Evolutionary conservation across 2,329 filamentous ascomycete genomes (phyloP), one percentile per base, ranked within the genome.

Genomic region (Fusarium paranaense): DNA sequence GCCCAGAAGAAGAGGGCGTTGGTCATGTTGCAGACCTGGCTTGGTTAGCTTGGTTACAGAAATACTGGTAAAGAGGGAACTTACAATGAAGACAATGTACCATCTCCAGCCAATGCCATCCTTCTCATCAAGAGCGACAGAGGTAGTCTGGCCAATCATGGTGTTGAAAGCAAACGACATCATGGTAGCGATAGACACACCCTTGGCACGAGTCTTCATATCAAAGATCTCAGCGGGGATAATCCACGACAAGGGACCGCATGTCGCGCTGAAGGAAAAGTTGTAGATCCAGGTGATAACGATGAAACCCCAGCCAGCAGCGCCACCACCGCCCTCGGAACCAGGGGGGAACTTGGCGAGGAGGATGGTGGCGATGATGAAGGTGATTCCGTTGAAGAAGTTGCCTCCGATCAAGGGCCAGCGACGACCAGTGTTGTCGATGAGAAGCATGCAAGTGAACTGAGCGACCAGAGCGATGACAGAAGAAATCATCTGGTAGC

Each of bases 201-300:
- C 93, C 84, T 94, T 94, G 62, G 90, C 87, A 42, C 93, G 88
- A 0, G 93, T 95, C 70, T 91, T 89, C 3, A 92, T 95, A 81
- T 95, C 93, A 82, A 95, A 95, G 45, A 94, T 92, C 79, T 94
- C 92, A 59, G 92, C 91, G 0, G 89, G 90, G 69, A 91, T 90
- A 74, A 89, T 88, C 87, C 82, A 88, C 0, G 81, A 83, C 1
- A 95, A 83, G 0, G 93, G 92, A 25, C 93, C 93, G 68, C 91
- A 93, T 3, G 92, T 92, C 37, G 88, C 87, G 5, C 88, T 92
- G 86, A 94, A 95, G 47, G 87, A 92, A 84, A 95, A 93, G 83
- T 95, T 95, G 86, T 94, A 95, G 2, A 94, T 80, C 93, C 93
- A 95, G 1, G 93, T 95, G 76, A 90, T 87, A 47, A 70, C 78